A percentile compares a stretch with the other conserved stretches of the same genome.
Conservation (phyloP, 2,329 filamentous ascomycete species). For the Xylariales sp. region DNA sequence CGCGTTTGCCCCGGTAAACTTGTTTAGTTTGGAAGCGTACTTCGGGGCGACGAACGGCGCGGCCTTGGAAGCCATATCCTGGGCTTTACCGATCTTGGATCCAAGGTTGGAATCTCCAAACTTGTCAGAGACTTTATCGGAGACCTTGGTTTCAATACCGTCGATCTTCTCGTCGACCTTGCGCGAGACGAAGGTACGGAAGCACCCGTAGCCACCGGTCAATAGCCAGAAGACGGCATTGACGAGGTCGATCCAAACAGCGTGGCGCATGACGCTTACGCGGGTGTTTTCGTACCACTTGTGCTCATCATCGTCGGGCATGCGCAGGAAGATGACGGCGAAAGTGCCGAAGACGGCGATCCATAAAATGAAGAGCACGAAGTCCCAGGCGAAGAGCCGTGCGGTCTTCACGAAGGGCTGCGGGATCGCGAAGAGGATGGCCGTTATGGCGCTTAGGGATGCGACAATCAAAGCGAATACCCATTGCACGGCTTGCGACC, state of each 20-base stretch:
- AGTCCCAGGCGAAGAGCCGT: conserved; percentile 59
- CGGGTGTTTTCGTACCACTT: conserved; percentile 56
- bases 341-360: conserved; percentile 78
- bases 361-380: conserved; percentile 63
- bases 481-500: conserved; percentile 67
- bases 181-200: conserved; percentile 53
- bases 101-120: conserved; percentile 25
- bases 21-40: conserved; percentile 16
- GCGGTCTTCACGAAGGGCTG: conserved; percentile 52
- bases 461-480: conserved; percentile 71
- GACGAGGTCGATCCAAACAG: conserved; percentile 77
- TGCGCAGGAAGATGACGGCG: conserved; percentile 74
- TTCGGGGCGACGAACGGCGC: background rate
- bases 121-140: conserved; percentile 35
- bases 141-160: conserved; percentile 33
- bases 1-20: conserved; percentile 19
- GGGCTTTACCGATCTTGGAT: conserved; percentile 12
- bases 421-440: conserved; percentile 56
- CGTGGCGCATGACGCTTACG: conserved; percentile 70
- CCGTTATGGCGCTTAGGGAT: conserved; percentile 64
- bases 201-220: conserved; percentile 56
- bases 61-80: conserved; percentile 16
- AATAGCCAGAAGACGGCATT: conserved; percentile 75
- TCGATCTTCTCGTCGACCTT: conserved; percentile 39
- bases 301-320: conserved; percentile 57